A percentile compares a stretch with the other conserved stretches of the same genome.
Conservation (phyloP, 768 basidiomycete species). For the Podaxis carcinomalis region DNA sequence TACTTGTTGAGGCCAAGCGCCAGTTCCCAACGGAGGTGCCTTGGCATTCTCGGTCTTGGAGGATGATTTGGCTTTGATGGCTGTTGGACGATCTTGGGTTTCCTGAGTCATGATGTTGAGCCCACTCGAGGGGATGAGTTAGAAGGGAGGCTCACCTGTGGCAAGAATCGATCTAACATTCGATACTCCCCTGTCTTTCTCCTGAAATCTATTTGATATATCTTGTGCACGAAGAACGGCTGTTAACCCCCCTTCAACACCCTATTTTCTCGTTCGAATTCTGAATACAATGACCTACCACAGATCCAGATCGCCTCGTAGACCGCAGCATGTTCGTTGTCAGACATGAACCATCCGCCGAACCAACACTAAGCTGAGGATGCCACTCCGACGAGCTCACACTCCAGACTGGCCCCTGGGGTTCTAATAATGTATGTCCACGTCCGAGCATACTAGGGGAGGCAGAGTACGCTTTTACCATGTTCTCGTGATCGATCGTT, state of each 20-base stretch:
- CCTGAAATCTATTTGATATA: conserved; percentile 88
- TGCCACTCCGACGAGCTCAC: conserved; percentile 80
- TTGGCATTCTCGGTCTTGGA: conserved; percentile 7
- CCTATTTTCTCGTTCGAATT: not conserved
- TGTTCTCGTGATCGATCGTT: conserved; percentile 81
- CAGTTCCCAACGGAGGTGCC: conserved; percentile 36
- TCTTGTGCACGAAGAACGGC: conserved; percentile 75
- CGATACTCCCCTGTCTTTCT: conserved; percentile 69
- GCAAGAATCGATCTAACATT: conserved; percentile 85
- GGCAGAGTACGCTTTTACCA: conserved; percentile 69
- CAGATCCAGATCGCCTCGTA: conserved; percentile 64
- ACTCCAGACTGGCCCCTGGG: conserved; percentile 80
- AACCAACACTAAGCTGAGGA: conserved; percentile 76
- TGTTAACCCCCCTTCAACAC: conserved; percentile 19
- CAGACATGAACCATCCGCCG: conserved; percentile 77
- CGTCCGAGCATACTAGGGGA: conserved; percentile 71
- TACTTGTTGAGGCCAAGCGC: conserved; percentile 78
- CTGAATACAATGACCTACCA: conserved; percentile 41
- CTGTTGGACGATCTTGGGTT: conserved; percentile 41
- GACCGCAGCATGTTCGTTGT: conserved; percentile 71
- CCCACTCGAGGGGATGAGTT: not conserved
- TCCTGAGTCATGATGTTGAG: conserved; percentile 32
- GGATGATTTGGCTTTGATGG: conserved; percentile 30
- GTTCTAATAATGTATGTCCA: conserved; percentile 68
- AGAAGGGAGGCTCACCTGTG: conserved; percentile 43